Evolutionary conservation across 345 rosid species (phyloP).

Genomic region (Eucalyptus sideroxylon): DNA sequence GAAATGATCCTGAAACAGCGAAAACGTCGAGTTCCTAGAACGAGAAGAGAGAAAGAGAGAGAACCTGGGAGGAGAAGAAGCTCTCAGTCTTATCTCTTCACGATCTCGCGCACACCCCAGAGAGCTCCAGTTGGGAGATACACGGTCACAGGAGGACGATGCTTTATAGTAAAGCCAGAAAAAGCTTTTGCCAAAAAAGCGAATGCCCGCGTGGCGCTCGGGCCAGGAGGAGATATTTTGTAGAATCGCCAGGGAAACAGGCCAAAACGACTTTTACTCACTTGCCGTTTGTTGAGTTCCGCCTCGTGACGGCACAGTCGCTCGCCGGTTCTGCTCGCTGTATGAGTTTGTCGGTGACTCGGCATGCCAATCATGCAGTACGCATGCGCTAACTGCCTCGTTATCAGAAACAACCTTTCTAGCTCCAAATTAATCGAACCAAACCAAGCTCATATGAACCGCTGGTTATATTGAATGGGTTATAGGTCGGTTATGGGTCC

Average conservation of each 20-base stretch:
- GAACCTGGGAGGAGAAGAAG: not conserved
- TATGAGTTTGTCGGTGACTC: not conserved
- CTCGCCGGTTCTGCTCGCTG: not conserved
- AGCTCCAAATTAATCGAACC: not conserved
- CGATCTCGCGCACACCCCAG: not conserved
- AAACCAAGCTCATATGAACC: not conserved
- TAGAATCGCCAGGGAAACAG: not conserved
- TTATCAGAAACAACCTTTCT: not conserved
- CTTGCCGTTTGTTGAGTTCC: not conserved
- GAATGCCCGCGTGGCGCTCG: not conserved
- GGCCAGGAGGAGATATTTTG: not conserved
- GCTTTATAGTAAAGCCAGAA: not conserved
- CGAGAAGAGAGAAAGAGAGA: not conserved
- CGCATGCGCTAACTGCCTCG: not conserved
- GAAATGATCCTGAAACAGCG: not conserved
- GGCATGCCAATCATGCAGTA: not conserved
- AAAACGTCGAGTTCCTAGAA: not conserved
- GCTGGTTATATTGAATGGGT: not conserved
- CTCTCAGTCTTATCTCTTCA: not conserved
- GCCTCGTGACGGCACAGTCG: not conserved
- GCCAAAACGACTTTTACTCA: not conserved
- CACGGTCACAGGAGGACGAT: not conserved
- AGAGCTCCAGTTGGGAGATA: not conserved
- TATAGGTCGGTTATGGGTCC: rapidly evolving
- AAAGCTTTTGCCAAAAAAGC: not conserved